Evolutionary conservation across 2,329 filamentous ascomycete genomes (phyloP).

Genomic region (Sporothrix curviconia): DNA sequence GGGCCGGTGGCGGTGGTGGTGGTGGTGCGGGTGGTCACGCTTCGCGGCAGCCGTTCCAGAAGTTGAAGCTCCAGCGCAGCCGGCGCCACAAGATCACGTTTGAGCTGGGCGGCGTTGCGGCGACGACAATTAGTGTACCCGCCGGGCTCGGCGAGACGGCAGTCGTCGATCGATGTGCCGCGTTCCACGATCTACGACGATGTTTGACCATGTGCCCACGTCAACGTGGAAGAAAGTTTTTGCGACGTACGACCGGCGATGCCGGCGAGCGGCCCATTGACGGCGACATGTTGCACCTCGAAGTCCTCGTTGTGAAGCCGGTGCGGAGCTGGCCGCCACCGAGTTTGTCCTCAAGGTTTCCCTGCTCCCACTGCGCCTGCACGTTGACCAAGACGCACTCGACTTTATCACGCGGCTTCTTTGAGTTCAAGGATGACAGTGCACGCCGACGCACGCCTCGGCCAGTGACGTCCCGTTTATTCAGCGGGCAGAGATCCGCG

Average conservation of each 20-base stretch:
- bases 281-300: constrained; percentile 82
- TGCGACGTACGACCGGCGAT: constrained; percentile 83
- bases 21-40: neutral
- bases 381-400: constrained; percentile 94
- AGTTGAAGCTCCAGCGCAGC: constrained; percentile 74
- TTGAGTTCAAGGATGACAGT: constrained; percentile 87
- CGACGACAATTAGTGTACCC: constrained; percentile 78
- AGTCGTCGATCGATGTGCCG: constrained; percentile 83
- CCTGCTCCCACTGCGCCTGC: constrained; percentile 76
- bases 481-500: constrained; percentile 80
- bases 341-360: constrained; percentile 79
- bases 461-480: constrained; percentile 76
- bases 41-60: constrained; percentile 29
- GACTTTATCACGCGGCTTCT: constrained; percentile 97
- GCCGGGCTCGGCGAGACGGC: constrained; percentile 66
- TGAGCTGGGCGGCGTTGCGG: constrained; percentile 74
- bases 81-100: constrained; percentile 93
- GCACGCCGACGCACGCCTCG: constrained; percentile 44
- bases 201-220: constrained; percentile 89
- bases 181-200: constrained; percentile 73
- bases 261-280: constrained; percentile 79
- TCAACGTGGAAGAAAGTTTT: constrained; percentile 99
- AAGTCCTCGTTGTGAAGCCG: constrained; percentile 82
- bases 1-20: constrained; percentile 25
- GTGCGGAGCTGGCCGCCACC: constrained; percentile 74